Evolutionary conservation across 371 early-diverging fungal species (phyloP).

Genomic region (Zancudomyces culisetae): DNA sequence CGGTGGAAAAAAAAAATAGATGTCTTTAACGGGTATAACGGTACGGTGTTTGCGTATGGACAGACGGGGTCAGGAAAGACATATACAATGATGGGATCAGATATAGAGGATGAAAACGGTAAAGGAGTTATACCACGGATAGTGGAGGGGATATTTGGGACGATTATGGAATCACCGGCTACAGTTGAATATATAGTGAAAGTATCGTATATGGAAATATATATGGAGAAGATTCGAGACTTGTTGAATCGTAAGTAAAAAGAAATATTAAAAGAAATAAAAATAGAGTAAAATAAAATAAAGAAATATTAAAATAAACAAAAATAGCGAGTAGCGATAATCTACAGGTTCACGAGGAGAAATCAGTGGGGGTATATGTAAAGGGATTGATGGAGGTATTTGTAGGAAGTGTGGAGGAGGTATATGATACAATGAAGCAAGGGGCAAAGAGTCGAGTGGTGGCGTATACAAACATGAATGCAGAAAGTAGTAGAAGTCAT

Average conservation of each 20-base stretch:
- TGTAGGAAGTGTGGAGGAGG: conserved; percentile 83
- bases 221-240: conserved; percentile 98
- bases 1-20: no score
- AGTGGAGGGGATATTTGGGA: conserved; percentile 71
- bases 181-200: conserved; percentile 84
- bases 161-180: conserved; percentile 63
- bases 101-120: conserved; percentile 69
- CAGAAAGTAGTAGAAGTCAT: conserved; percentile 88
- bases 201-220: conserved; percentile 98
- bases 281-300: no score
- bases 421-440: conserved; percentile 80
- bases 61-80: conserved; percentile 98
- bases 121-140: conserved; percentile 91
- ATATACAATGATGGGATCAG: conserved; percentile 97
- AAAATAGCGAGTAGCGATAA: conserved; percentile 21
- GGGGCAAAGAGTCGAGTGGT: conserved; percentile 81
- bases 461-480: conserved; percentile 95
- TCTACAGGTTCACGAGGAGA: conserved; percentile 88
- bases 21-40: conserved; percentile 80
- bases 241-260: conserved; percentile 79
- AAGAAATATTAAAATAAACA: conserved; percentile 3
- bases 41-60: conserved; percentile 97
- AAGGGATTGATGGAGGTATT: conserved; percentile 87
- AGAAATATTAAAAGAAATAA: no score
- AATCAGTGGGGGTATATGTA: conserved; percentile 82